Evolutionary conservation across 768 basidiomycete species (phyloP).

Genomic region (Arthromyces matolae): DNA sequence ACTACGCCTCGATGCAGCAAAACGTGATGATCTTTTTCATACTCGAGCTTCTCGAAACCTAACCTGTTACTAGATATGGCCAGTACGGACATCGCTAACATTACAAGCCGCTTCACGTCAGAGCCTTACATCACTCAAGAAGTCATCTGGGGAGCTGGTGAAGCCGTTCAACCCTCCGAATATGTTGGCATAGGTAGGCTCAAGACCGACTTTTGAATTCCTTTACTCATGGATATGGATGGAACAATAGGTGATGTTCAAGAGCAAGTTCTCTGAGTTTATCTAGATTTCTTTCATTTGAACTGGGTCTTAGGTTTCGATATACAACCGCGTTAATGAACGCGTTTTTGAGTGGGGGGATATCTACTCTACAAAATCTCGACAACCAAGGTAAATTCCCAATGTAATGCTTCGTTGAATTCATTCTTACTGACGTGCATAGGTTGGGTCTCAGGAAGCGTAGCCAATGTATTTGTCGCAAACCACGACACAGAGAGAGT

Average conservation of each 20-base stretch:
- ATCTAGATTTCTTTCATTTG: not conserved
- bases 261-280: conserved; percentile 44
- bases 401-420: not conserved
- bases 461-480: conserved; percentile 62
- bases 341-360: conserved; percentile 49
- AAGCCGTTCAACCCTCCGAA: conserved; percentile 52
- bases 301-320: conserved; percentile 41
- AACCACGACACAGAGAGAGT: conserved; percentile 72
- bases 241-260: conserved; percentile 51
- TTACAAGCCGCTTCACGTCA: conserved; percentile 38
- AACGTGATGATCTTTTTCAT: conserved; percentile 35
- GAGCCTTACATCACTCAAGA: conserved; percentile 64
- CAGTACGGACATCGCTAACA: conserved; percentile 50
- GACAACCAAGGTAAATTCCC: conserved; percentile 40
- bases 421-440: not conserved
- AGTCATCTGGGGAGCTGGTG: conserved; percentile 47
- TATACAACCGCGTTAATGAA: conserved; percentile 50
- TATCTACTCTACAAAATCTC: conserved; percentile 49
- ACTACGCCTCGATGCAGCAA: conserved; percentile 60
- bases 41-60: too few relatives aligned
- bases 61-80: conserved; percentile 43
- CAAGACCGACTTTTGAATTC: not conserved
- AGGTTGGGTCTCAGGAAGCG: conserved; percentile 56
- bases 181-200: conserved; percentile 48
- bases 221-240: not conserved